Conservation (phyloP, 1,139 yeast genomes). For the Saccharomyces uvarum region DNA sequence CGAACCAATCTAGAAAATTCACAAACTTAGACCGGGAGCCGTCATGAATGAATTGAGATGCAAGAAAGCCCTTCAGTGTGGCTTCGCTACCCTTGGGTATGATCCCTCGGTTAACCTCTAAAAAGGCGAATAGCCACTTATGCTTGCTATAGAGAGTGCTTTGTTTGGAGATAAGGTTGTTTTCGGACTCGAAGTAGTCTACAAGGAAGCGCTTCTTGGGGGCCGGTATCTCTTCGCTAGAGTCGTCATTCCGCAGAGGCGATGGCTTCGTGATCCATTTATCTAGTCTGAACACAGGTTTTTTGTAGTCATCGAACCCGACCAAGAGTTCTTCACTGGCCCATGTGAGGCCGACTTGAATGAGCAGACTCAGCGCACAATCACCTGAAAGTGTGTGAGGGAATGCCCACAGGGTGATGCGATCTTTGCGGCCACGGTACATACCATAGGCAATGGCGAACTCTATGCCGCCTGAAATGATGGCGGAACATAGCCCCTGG, state of each 20-base stretch:
- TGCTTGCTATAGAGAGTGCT: neutral
- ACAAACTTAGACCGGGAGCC: conserved; percentile 9
- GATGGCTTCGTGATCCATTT: neutral
- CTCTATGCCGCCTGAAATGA: conserved; percentile 22
- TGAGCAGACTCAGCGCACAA: conserved; percentile 20
- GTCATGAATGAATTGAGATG: conserved; percentile 9
- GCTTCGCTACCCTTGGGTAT: neutral
- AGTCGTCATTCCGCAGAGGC: neutral
- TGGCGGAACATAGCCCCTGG: conserved; percentile 16
- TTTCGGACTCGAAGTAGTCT: neutral
- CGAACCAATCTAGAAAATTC: conserved; percentile 15
- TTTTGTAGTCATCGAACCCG: conserved; percentile 16
- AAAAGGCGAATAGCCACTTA: neutral
- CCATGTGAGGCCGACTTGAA: conserved; percentile 22
- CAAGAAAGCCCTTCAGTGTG: neutral
- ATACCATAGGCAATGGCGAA: conserved; percentile 26
- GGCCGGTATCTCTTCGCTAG: neutral
- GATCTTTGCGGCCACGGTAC: conserved; percentile 14
- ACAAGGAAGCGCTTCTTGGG: conserved; percentile 1
- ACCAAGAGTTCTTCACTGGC: conserved; percentile 17
- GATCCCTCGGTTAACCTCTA: neutral
- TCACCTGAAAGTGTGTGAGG: conserved; percentile 26
- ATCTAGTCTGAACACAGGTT: conserved; percentile 3
- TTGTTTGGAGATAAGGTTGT: neutral
- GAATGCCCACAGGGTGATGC: conserved; percentile 21